Base-by-base conservation (phyloP, 805 yeast genomes). In the Debaryomyces castellii region DNA sequence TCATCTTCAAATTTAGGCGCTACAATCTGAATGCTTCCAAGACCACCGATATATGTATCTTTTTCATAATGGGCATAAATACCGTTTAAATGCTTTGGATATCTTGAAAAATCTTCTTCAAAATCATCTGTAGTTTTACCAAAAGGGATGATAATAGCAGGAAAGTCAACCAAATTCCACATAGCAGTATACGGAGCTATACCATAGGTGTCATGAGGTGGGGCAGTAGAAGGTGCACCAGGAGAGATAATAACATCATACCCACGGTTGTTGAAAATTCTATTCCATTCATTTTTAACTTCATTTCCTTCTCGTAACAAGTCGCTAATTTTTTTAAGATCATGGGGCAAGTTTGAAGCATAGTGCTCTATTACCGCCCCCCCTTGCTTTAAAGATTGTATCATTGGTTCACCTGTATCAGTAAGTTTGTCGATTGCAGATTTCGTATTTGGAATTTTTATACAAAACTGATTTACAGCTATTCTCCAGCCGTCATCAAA, bases 101-200 rank as follows among this genome's bases (percentile, higher is more conserved):
- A 14, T 6, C 20, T 4, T 4, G 36, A 16, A 7, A 14, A 14
- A 4, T n/a, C 20, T n/a, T 16, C 36, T 5, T 33, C 36, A 33
- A 33, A 14, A 11, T 33, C 11, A 4, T 16, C 10, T 5, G n/a
- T 12, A 6, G n/a, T 16, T 7, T 9, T 33, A 14, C 36, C 36
- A 18, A 14, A 33, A 14, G 42, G 42, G 18, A 30, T 30, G 10
- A 76, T 74, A 40, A 60, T 57, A 24, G 52, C 63, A 1, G 64
- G 44, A 41, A 51, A 62, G 48, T 62, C 63, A 39, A 61, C 41
- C 10, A 54, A 41, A 43, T 63, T 63, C 54, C 59, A 60, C 1
- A 60, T 56, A 10, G 61, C 70, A 2, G 89, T 82, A 62, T 85
- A 85, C 6, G 75, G 63, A 40, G 70, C 63, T 40, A 69, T 66